Evolutionary conservation across 2,329 filamentous ascomycete species (phyloP), one percentile per base, ranked within the genome.

Genomic region (Pseudocercospora eumusae): DNA sequence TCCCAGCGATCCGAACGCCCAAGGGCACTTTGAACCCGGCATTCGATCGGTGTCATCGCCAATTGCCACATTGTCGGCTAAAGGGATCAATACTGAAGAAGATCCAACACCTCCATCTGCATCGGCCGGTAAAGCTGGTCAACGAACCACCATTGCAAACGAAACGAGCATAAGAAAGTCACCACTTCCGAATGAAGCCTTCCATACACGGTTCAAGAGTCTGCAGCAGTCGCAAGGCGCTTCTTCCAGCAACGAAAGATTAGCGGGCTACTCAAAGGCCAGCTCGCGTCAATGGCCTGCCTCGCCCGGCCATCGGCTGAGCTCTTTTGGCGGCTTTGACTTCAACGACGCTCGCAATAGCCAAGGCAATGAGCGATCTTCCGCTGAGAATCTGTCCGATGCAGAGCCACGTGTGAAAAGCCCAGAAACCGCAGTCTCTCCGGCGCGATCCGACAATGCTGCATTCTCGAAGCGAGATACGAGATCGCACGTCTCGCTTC

Each of bases 271-370:
- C 4, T 33, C 52, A 33, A 33, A 54, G 23, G 1, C 52, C 33
- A 31, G 28, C 18, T 25, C 52, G 15, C 15, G 52, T 23, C 18
- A 57, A 27, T 18, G 45, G 25, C 18, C 54, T 44, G 23, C 44
- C 23, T 53, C 54, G 4, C 36, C 54, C 25, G 33, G 18, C 31
- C 42, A 44, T 33, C 54, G 55, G 1, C 23, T 59, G 18, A 59
- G 52, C 50, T 50, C 49, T 7, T 59, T 63, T 40, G 23, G 56
- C n/a, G 56, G 60, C 11, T 63, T 63, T 28, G 60, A 63, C 50
- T 63, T 63, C 42, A 52, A 44, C 23, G 45, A 53, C 4, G 25
- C 3, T 28, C 15, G 7, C 7, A 47, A 15, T 15, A 27, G n/a
- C 20, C 53, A 25, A 27, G 33, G 45, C 31, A 18, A 27, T 8